These are phyloP conservation scores for Biancaea sappan DNA, from an alignment of 306 rosid species.

Conservation along the genomic window DNA sequence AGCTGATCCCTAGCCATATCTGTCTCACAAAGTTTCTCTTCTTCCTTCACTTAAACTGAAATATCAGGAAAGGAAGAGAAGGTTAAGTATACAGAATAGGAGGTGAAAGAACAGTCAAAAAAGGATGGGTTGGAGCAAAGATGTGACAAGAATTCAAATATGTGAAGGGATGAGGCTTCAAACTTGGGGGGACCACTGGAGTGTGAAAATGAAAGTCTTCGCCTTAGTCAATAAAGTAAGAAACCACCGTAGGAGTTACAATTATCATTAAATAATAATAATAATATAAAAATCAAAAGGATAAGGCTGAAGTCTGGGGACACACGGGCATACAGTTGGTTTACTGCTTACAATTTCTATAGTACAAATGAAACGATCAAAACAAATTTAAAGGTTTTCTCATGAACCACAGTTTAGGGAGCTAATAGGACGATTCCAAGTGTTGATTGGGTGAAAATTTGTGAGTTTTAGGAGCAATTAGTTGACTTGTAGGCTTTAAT, in stretches of 20 bases:
- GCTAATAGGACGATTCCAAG: not conserved
- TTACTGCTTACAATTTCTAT: not conserved
- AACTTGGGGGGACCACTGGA: slow-evolving; percentile 10
- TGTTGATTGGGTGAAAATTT: not conserved
- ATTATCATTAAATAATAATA: not conserved
- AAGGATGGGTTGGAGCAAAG: not conserved
- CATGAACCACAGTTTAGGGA: not conserved
- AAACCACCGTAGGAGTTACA: not conserved
- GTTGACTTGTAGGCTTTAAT: not conserved
- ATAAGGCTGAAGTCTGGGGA: not conserved
- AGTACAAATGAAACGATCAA: not conserved
- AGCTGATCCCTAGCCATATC: slow-evolving; percentile 59
- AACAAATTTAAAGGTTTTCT: not conserved
- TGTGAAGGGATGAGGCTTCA: not conserved
- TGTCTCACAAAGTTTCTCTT: not conserved
- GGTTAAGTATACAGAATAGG: not conserved
- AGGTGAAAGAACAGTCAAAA: slow-evolving; percentile 7
- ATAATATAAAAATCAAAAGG: not conserved
- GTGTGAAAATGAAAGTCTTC: slow-evolving; percentile 28
- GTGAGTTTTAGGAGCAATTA: not conserved
- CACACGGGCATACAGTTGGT: not conserved
- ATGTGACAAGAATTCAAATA: slow-evolving; percentile 21
- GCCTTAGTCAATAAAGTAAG: slow-evolving; percentile 28
- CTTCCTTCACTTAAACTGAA: slow-evolving; percentile 28
- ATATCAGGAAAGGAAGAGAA: not conserved